A percentile compares a stretch with the other conserved stretches of the same genome.
Evolutionary conservation across 2,329 filamentous ascomycete species (phyloP).

Genomic region (Talaromyces amestolkiae): DNA sequence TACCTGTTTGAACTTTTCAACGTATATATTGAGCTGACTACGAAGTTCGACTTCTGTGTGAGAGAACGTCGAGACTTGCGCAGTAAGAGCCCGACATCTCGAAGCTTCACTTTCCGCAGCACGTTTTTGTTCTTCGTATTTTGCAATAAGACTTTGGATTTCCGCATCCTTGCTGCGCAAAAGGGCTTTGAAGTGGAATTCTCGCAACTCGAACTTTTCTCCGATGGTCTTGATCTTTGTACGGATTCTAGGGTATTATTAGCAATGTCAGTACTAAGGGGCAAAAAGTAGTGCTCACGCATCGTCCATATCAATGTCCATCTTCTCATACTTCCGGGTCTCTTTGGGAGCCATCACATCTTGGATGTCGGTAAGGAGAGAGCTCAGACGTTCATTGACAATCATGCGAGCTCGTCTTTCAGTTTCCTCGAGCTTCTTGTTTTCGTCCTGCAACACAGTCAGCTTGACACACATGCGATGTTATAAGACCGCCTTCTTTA

Average conservation of each 20-base stretch:
- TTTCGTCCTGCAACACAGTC: slow-evolving; percentile 66
- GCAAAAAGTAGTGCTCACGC: slow-evolving; percentile 57
- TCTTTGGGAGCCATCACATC: slow-evolving; percentile 85
- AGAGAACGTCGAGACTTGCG: slow-evolving; percentile 90
- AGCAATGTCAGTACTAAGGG: slow-evolving; percentile 6
- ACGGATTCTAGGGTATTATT: slow-evolving; percentile 43
- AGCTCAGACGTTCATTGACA: slow-evolving; percentile 80
- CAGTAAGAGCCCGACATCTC: slow-evolving; percentile 79
- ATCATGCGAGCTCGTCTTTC: slow-evolving; percentile 79
- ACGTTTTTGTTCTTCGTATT: slow-evolving; percentile 87
- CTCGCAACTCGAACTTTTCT: slow-evolving; percentile 93
- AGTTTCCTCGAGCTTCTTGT: slow-evolving; percentile 82
- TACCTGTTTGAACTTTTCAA: slow-evolving; percentile 99
- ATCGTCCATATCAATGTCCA: slow-evolving; percentile 86
- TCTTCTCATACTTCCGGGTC: slow-evolving; percentile 72
- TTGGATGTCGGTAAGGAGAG: slow-evolving; percentile 78
- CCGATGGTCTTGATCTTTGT: slow-evolving; percentile 90
- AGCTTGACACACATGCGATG: slow-evolving; percentile 17
- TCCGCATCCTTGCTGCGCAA: slow-evolving; percentile 94
- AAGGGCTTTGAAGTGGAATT: slow-evolving; percentile 87
- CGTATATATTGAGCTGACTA: slow-evolving; percentile 95
- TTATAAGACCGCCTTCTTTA: slow-evolving; percentile 40
- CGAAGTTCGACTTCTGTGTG: slow-evolving; percentile 92
- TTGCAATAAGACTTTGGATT: slow-evolving; percentile 85
- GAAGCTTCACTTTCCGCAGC: slow-evolving; percentile 76